Conservation (phyloP, 768 basidiomycete species). For the Rhizopogon vesiculosus region DNA sequence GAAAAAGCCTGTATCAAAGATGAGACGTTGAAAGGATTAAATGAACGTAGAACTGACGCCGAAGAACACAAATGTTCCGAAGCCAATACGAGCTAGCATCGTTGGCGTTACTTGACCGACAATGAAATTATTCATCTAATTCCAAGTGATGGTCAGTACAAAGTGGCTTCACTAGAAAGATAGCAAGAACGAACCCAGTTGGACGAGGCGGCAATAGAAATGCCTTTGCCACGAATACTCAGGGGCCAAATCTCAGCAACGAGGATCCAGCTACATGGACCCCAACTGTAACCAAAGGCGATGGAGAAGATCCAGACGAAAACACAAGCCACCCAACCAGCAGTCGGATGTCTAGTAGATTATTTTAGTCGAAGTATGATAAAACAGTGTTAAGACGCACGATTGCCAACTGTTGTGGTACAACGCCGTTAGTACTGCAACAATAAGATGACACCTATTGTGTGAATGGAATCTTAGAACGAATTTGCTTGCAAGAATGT, state of each 20-base stretch:
- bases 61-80: conserved; percentile 76
- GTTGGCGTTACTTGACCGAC: conserved; percentile 54
- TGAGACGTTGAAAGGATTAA: not conserved
- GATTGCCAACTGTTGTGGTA: conserved; percentile 51
- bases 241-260: conserved; percentile 73
- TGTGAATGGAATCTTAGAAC: conserved; percentile 9
- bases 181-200: conserved; percentile 52
- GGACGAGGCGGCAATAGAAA: conserved; percentile 70
- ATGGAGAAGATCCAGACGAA: conserved; percentile 76
- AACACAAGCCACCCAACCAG: conserved; percentile 69
- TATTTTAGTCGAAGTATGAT: conserved; percentile 1
- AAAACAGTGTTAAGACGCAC: conserved; percentile 26
- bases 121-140: conserved; percentile 75
- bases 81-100: conserved; percentile 61
- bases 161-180: not conserved
- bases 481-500: conserved; percentile 4
- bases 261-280: conserved; percentile 75
- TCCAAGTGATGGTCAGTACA: not conserved
- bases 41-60: conserved; percentile 38
- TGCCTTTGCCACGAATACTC: conserved; percentile 68
- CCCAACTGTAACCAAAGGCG: conserved; percentile 76
- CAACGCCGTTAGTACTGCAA: conserved; percentile 60
- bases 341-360: conserved; percentile 29
- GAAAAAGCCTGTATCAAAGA: conserved; percentile 49
- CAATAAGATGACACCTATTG: conserved; percentile 59